Base-by-base conservation (phyloP, 2,329 filamentous ascomycete genomes). In the Exophiala oligosperma region DNA sequence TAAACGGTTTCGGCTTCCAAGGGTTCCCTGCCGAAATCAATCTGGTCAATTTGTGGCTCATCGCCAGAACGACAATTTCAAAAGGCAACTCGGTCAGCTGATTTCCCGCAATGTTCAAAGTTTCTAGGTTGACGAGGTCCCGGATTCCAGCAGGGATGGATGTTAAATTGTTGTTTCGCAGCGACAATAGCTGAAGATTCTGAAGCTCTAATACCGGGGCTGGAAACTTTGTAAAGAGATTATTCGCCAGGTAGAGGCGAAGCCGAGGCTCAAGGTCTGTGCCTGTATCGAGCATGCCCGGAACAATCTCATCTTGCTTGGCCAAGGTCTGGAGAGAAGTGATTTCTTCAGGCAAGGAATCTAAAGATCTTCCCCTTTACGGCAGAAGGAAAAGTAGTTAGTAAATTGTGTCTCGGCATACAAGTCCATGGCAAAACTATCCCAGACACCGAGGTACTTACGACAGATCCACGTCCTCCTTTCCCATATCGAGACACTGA, bases 91-190 rank as follows among this genome's bases (percentile, higher is more conserved):
- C 70, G 9, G 67, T 61, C 8, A 80, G 67, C 29, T 72, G 67
- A 58, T 80, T 80, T 29, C 74, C 72, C 1, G 75, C 72, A 24
- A 80, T 61, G 38, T 79, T 79, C n/a, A 79, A 64, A 26, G 75
- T 73, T 66, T 75, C 71, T 41, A 80, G 67, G 46, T 71, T 71
- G 7, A 67, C 73, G 52, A 80, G 64, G 49, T 70, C 73, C 48
- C 72, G 65, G 37, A 80, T 77, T 0, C 72, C 69, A 8, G 71
- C 62, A 1, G 76, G 76, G 23, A 80, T 70, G 24, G 73, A 70
- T 0, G 67, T 70, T 4, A 80, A 68, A 48, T 76, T 72, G 67
- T 80, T 80, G 51, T 75, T 73, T 2, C 77, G 75, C 48, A 80
- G 61, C 63, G 76, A 79, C 8, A 80, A 70, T 2, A 77, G 72